Percentiles rank a stretch among this genome's conserved stretches.
Evolutionary conservation across 129 eudicot genomes (phyloP).

Genomic region (Chrysanthemum lavandulifolium): DNA sequence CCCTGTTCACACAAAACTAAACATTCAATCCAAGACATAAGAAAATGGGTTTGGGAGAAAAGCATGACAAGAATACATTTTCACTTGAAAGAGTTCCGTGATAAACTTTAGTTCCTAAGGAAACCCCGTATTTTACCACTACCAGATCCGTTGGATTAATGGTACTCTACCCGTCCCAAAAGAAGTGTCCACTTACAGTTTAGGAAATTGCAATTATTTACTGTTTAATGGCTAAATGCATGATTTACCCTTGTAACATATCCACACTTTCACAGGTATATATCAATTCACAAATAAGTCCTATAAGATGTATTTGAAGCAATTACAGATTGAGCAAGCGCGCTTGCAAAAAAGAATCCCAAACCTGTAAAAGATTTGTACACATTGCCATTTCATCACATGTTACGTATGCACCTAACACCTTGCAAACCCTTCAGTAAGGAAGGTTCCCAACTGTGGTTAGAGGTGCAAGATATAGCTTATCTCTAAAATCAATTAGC

Average conservation of each 20-base stretch:
- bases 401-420: slow-evolving; percentile 87
- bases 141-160: too few species aligned
- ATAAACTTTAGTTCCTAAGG: too few species aligned
- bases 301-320: background rate
- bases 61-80: too few species aligned
- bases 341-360: slow-evolving; percentile 11
- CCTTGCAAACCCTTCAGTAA: slow-evolving; percentile 87
- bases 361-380: slow-evolving; percentile 93
- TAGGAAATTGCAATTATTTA: too few species aligned
- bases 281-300: background rate
- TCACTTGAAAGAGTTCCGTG: too few species aligned
- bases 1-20: slow-evolving; percentile 48
- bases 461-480: slow-evolving; percentile 99
- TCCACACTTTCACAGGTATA: too few species aligned
- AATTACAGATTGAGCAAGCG: slow-evolving; percentile 5
- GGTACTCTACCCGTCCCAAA: too few species aligned
- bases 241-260: too few species aligned
- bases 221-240: too few species aligned
- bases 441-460: slow-evolving; percentile 99
- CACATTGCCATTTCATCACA: slow-evolving; percentile 99
- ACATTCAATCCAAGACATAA: background rate
- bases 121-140: too few species aligned
- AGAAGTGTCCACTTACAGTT: too few species aligned
- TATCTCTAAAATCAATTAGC: slow-evolving; percentile 86
- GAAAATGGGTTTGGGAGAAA: too few species aligned